A percentile compares a stretch with the other conserved stretches of the same genome.
These are phyloP conservation scores for Ilyonectria destructans DNA, from an alignment of 2,329 filamentous ascomycete genomes.

Conservation along the genomic window DNA sequence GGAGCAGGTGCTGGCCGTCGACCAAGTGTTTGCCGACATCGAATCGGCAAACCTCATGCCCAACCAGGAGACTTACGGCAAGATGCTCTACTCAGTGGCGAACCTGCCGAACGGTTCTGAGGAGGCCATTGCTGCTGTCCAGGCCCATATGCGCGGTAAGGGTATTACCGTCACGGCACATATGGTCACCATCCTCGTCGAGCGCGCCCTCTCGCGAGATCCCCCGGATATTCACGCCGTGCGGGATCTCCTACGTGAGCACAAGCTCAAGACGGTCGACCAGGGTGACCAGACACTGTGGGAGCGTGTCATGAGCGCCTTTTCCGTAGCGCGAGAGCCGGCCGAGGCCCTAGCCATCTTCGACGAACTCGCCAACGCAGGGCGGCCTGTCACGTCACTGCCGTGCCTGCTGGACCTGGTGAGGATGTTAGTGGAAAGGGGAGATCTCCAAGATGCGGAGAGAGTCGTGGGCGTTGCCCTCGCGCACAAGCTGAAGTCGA, in stretches of 20 bases:
- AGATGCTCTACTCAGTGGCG: constrained; percentile 74
- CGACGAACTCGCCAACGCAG: constrained; percentile 58
- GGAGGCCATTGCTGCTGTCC: constrained; percentile 71
- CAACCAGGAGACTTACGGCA: constrained; percentile 77
- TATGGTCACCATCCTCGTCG: constrained; percentile 83
- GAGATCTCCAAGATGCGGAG: constrained; percentile 49
- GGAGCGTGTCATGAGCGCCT: constrained; percentile 80
- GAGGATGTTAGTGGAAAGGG: constrained; percentile 47
- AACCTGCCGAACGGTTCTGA: constrained; percentile 57
- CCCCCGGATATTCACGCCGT: constrained; percentile 75
- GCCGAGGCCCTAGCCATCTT: constrained; percentile 66
- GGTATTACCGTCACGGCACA: constrained; percentile 72
- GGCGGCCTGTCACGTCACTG: constrained; percentile 61
- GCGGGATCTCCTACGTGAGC: constrained; percentile 73
- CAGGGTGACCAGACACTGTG: constrained; percentile 76
- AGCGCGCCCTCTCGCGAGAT: constrained; percentile 74
- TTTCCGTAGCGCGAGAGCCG: constrained; percentile 69
- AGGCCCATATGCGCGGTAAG: constrained; percentile 73
- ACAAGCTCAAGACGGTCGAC: constrained; percentile 57
- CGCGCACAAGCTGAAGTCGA: constrained; percentile 46
- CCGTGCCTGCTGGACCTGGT: constrained; percentile 63
- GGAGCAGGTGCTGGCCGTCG: constrained; percentile 69
- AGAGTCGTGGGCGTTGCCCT: constrained; percentile 54
- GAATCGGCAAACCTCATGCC: constrained; percentile 70
- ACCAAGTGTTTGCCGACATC: constrained; percentile 72